phyloP scores from a whole-genome alignment of 768 basidiomycete species.

The Kwoniella mangroviensis region DNA sequence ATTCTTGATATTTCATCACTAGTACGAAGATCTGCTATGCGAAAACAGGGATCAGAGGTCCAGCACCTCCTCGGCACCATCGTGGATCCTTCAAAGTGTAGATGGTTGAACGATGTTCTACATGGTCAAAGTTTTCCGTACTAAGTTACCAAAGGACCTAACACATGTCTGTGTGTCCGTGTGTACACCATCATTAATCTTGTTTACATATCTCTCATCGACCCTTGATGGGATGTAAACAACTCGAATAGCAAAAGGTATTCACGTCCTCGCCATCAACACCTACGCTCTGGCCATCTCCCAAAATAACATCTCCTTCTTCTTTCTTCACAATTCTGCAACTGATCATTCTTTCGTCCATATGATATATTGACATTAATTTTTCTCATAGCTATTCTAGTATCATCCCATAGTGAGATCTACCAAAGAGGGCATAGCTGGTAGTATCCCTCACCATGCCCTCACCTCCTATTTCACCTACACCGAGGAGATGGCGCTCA shows the following conservation, averaged over 20 bases:
- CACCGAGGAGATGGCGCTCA: conserved; percentile 34
- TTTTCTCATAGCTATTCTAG: not conserved
- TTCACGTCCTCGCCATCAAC: not conserved
- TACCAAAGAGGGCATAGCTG: conserved; percentile 16
- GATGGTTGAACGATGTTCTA: conserved; percentile 22
- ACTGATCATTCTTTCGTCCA: not conserved
- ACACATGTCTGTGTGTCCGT: conserved; percentile 17
- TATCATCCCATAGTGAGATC: not conserved
- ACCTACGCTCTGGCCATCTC: not conserved
- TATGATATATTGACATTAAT: not conserved
- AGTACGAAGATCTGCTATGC: not conserved
- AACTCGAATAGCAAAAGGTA: not conserved
- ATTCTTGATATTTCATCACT: not conserved
- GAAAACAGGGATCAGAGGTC: not conserved
- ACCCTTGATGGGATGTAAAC: conserved; percentile 15
- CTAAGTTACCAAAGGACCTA: conserved; percentile 1
- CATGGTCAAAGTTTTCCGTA: conserved; percentile 5
- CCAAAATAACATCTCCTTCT: not conserved
- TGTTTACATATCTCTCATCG: not conserved
- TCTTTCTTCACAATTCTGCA: not conserved
- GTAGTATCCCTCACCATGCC: conserved; percentile 13
- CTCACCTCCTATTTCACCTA: conserved; percentile 44
- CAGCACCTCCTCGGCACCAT: not conserved
- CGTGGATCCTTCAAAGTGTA: not conserved
- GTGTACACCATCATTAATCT: not conserved